A percentile compares a stretch with the other conserved stretches of the same genome.
phyloP scores from a whole-genome alignment of 2,329 filamentous ascomycete genomes.

The Curvularia eragrostidis region DNA sequence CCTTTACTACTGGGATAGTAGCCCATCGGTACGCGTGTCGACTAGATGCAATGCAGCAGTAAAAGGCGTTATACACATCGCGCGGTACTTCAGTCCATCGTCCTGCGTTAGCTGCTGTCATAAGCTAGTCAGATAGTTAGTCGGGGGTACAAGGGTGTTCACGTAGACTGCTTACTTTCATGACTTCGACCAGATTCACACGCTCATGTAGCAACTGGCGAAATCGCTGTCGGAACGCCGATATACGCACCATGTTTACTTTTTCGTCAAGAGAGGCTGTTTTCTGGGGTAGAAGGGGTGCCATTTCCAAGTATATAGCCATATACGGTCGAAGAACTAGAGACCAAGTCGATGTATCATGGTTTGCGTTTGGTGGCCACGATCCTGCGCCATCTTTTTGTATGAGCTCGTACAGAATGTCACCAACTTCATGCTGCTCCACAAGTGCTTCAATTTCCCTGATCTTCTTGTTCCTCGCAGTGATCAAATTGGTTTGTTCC shows the following conservation, averaged over 20 bases:
- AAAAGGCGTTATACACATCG: constrained; percentile 7
- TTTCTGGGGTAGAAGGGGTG: constrained; percentile 3
- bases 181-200: constrained; percentile 1
- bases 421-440: not conserved
- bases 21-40: constrained; percentile 10
- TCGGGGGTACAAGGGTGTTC: not conserved
- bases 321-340: constrained; percentile 1
- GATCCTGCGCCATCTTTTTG: constrained; percentile 7
- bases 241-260: not conserved
- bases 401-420: not conserved
- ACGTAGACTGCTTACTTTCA: not conserved
- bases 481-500: not conserved
- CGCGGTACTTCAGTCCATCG: constrained; percentile 1
- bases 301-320: constrained; percentile 11
- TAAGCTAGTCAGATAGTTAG: not conserved
- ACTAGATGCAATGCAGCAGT: constrained; percentile 6
- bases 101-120: not conserved
- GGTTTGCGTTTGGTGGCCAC: constrained; percentile 12
- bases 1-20: constrained; percentile 7
- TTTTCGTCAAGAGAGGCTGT: constrained; percentile 7
- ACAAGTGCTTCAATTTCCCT: not conserved
- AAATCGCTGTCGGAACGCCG: constrained; percentile 2
- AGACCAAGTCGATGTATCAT: constrained; percentile 5
- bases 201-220: not conserved
- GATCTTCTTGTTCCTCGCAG: not conserved